Conservation (phyloP, 2,329 filamentous ascomycete genomes). For the Neofusicoccum parvum region DNA sequence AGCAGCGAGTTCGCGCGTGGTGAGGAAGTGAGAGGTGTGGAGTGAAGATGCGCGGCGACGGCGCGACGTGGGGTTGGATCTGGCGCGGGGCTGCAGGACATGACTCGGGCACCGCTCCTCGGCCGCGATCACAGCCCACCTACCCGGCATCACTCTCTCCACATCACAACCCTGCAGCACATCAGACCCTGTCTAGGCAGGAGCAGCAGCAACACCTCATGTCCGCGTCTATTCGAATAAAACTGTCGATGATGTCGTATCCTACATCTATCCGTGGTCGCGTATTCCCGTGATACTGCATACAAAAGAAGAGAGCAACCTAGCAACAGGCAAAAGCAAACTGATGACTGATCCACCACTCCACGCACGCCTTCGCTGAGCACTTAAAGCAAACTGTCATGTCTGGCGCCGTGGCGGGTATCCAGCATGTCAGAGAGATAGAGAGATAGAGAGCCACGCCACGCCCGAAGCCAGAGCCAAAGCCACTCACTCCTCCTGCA, state of each 20-base stretch:
- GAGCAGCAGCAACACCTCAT: neutral
- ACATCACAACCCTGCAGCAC: neutral
- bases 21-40: neutral
- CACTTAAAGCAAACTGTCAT: neutral
- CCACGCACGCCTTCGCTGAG: constrained; percentile 11
- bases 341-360: neutral
- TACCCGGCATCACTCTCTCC: neutral
- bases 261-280: constrained; percentile 16
- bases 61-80: constrained; percentile 3
- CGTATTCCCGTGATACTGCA: constrained; percentile 3
- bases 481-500: constrained; percentile 1
- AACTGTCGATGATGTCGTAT: constrained; percentile 10
- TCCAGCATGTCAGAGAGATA: neutral
- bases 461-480: constrained; percentile 7
- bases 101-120: neutral
- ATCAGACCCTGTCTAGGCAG: neutral
- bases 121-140: neutral
- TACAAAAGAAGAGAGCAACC: neutral
- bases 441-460: neutral
- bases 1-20: neutral
- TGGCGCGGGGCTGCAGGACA: neutral
- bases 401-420: constrained; percentile 8
- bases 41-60: constrained; percentile 4
- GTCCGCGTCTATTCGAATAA: neutral
- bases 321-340: neutral